Evolutionary conservation across 148 eudicot species (phyloP), one percentile per base, ranked within the genome.

Genomic region (Pharnaceum exiguum): DNA sequence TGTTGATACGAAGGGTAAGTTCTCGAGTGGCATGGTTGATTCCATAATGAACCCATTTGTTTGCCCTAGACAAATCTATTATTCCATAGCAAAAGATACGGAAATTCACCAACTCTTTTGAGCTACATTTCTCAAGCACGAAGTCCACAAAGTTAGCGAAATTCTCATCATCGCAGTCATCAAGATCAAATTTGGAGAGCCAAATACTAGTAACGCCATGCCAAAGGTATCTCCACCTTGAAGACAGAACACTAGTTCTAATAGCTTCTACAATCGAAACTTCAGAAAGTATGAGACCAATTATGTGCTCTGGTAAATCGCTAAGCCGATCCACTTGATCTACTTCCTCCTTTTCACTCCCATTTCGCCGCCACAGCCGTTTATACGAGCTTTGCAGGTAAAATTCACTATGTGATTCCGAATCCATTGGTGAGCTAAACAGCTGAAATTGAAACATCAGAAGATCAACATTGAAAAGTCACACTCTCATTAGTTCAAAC

Each of bases 241-340:
- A 40, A 16, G 61, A 40, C 61, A 57, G 28, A n/a, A 57, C 29
- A 49, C 61, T 27, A 57, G 61, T 57, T 57, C 10, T 40, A 11
- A 57, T 25, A 9, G 61, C 61, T 26, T 39, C 36, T 28, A 39
- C 2, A 26, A 21, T 10, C 5, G 4, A 8, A 18, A 57, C 35
- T n/a, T 8, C 39, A 57, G 48, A 39, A 10, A 57, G 47, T 7
- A 57, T 42, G 5, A 26, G 28, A 4, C 9, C 48, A n/a, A 57
- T 38, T 17, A 57, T n/a, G 27, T 57, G 60, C 26, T 40, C 25
- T 3, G 60, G 60, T 23, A 57, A 18, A 57, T 40, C 22, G 33
- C 57, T 52, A 19, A 52, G 31, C 19, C 16, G 8, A 16, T 31
- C 24, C 1, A 7, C 27, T 33, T 17, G 43, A 32, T 53, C 24